Evolutionary conservation across 345 rosid genomes (phyloP).

Genomic region (Arabidopsis suecica): DNA sequence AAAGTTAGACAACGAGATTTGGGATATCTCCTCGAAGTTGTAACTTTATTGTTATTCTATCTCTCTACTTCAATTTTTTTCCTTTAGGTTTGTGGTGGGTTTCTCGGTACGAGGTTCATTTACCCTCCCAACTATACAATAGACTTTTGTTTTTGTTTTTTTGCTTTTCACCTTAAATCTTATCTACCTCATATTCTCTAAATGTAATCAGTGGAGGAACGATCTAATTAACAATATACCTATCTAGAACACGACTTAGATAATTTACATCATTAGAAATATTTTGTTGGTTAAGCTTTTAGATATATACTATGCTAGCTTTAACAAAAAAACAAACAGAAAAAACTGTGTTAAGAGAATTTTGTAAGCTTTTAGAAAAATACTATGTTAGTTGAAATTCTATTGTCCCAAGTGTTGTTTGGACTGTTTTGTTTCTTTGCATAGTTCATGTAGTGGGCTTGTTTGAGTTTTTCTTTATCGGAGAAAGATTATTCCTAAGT

Average conservation of each 20-base stretch:
- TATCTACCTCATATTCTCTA: neutral
- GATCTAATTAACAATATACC: no score
- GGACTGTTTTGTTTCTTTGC: conserved; percentile 15
- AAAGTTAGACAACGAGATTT: conserved; percentile 34
- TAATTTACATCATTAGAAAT: no score
- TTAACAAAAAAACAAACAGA: no score
- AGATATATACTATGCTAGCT: no score
- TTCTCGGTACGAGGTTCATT: conserved; percentile 47
- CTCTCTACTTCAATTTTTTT: conserved; percentile 24
- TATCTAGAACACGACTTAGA: no score
- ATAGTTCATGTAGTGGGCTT: neutral
- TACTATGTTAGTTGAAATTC: neutral
- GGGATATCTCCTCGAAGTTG: conserved; percentile 37
- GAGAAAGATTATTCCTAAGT: neutral
- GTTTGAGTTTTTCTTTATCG: neutral
- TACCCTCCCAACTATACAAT: conserved; percentile 15
- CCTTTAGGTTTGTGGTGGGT: conserved; percentile 35
- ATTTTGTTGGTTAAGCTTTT: no score
- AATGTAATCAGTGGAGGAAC: neutral
- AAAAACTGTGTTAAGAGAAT: no score
- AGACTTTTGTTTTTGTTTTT: conserved; percentile 9
- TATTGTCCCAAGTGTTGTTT: neutral
- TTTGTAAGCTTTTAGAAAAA: no score
- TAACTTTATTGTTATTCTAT: conserved; percentile 16
- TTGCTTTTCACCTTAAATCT: conserved; percentile 24